Evolutionary conservation across 441 rosid species (phyloP), one percentile per base, ranked within the genome.

Genomic region (Gossypium schwendimanii): DNA sequence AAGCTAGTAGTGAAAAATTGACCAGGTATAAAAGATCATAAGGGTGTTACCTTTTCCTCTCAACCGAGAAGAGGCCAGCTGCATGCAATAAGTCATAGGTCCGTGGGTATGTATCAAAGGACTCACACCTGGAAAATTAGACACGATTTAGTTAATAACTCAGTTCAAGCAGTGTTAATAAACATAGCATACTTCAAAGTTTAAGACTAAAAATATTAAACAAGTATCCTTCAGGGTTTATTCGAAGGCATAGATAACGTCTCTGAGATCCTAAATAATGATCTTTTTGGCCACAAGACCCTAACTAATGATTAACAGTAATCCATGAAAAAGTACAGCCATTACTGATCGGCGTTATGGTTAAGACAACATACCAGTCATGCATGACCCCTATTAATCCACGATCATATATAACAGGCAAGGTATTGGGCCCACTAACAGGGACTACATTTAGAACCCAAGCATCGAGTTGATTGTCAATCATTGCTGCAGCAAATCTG

Each of bases 401-500:
- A 63, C 98, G 98, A 74, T 93, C 99, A 80, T 89, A 91, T 78
- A 96, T 87, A 55, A 96, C 97, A 67, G 99, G 97, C 81, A 96
- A 80, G 54, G 98, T 96, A 83, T 96, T 91, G 45, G 98, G 89
- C 1, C 93, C 96, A 41, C 94, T 88, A 71, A 91, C 86, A 39
- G 99, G 99, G 63, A 96, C 92, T 63, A 91, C 97, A 28, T 93
- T 96, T 71, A 93, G 83, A 84, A 91, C 96, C 99, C 99, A 93
- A 77, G 88, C 82, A 81, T 93, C 91, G 76, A 96, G 72, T 57
- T 78, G 69, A 70, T 86, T 91, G 79, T 89, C 91, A 60, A 86
- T 86, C 64, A 96, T 71, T 15, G 99, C 97, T 63, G 96, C 91
- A 0, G 96, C 97, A 83, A 96, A 96, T 79, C 99, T 93, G 84